A percentile compares a stretch with the other conserved stretches of the same genome.
Conservation (phyloP, 2,329 filamentous ascomycete genomes). For the Sporothrix mexicana region DNA sequence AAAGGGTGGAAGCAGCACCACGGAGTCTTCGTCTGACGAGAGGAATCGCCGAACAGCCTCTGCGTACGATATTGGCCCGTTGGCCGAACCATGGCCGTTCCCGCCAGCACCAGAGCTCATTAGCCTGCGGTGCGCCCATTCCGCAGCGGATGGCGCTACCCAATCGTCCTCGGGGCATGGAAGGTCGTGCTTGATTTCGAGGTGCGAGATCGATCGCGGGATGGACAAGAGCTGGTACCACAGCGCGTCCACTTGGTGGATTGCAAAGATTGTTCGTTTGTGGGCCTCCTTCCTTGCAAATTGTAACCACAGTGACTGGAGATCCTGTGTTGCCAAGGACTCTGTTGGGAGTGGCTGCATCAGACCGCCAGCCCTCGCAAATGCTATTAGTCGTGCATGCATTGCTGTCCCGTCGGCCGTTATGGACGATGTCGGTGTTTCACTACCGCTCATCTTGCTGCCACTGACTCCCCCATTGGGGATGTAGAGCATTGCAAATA, state of each 20-base stretch:
- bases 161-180: constrained; percentile 49
- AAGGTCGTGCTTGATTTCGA: constrained; percentile 53
- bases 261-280: constrained; percentile 51
- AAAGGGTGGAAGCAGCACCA: constrained; percentile 43
- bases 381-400: constrained; percentile 50
- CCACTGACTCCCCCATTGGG: constrained; percentile 45
- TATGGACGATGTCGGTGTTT: background rate
- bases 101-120: constrained; percentile 27
- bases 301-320: constrained; percentile 49
- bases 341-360: constrained; percentile 44
- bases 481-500: constrained; percentile 52
- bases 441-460: background rate
- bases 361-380: constrained; percentile 46
- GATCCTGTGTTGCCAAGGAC: constrained; percentile 41
- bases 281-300: constrained; percentile 48
- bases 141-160: constrained; percentile 46
- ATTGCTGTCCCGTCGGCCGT: constrained; percentile 45
- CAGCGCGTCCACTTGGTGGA: constrained; percentile 51
- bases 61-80: constrained; percentile 42
- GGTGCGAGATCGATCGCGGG: constrained; percentile 47
- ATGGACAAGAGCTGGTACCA: constrained; percentile 53
- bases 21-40: constrained; percentile 42
- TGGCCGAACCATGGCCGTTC: constrained; percentile 23
- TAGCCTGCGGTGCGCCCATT: constrained; percentile 46
- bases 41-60: constrained; percentile 49